Evolutionary conservation across 2,329 filamentous ascomycete genomes (phyloP).

Genomic region (Allantophomopsis lycopodina): DNA sequence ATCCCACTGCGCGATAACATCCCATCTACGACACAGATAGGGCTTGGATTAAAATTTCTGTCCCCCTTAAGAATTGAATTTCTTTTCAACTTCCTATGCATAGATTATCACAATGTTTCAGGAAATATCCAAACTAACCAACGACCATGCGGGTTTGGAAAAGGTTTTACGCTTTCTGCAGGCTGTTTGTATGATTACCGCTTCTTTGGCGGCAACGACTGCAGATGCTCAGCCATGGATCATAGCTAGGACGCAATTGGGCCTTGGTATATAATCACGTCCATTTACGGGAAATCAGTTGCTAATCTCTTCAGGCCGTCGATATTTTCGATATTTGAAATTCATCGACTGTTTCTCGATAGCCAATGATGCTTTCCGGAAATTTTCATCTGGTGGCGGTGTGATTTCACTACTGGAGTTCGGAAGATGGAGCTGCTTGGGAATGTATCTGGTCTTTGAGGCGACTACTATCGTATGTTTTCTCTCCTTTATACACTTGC

Average conservation of each 20-base stretch:
- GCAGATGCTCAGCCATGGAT: slow-evolving; percentile 19
- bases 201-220: slow-evolving; percentile 27
- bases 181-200: slow-evolving; percentile 31
- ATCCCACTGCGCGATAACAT: too few relatives aligned
- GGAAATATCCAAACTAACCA: too few relatives aligned
- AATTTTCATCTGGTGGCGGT: background rate
- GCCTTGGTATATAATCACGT: slow-evolving; percentile 10
- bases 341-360: background rate
- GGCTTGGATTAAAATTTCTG: slow-evolving; percentile 13
- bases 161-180: slow-evolving; percentile 45
- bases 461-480: background rate
- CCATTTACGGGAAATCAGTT: too few relatives aligned
- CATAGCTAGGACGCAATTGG: slow-evolving; percentile 24
- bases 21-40: too few relatives aligned
- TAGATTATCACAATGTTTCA: too few relatives aligned
- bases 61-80: too few relatives aligned
- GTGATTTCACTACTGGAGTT: background rate
- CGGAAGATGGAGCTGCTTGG: background rate
- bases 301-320: background rate
- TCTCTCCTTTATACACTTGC: background rate
- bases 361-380: background rate
- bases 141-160: slow-evolving; percentile 36
- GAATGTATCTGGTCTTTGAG: background rate
- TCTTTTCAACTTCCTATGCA: too few relatives aligned
- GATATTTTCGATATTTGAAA: background rate